Conservation (phyloP, 2,329 filamentous ascomycete species). For the Hymenoscyphus salicellus region DNA sequence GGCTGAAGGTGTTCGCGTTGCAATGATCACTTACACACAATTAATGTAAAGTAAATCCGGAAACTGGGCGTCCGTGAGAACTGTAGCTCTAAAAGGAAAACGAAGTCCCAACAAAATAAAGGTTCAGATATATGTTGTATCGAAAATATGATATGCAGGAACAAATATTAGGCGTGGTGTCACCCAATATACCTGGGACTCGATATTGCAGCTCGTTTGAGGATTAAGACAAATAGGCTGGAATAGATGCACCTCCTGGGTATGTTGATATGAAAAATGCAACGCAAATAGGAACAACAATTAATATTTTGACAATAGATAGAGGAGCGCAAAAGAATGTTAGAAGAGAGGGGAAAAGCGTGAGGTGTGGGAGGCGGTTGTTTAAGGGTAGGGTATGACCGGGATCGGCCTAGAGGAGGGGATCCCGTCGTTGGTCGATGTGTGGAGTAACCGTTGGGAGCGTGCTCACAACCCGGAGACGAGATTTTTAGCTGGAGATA, state of each 20-base stretch:
- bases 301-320: conserved; percentile 20
- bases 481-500: conserved; percentile 21
- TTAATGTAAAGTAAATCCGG: conserved; percentile 16
- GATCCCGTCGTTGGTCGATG: conserved; percentile 12
- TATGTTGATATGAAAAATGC: conserved; percentile 24
- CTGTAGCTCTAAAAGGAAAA: conserved; percentile 24
- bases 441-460: conserved; percentile 25
- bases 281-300: conserved; percentile 19
- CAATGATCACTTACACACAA: conserved; percentile 19
- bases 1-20: conserved; percentile 1
- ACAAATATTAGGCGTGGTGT: conserved; percentile 20
- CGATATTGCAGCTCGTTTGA: conserved; percentile 24
- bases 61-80: conserved; percentile 28
- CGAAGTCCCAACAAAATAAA: conserved; percentile 13
- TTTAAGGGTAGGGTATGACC: conserved; percentile 21
- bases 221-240: conserved; percentile 19
- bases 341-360: conserved; percentile 18
- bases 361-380: conserved; percentile 17
- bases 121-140: conserved; percentile 9
- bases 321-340: conserved; percentile 12
- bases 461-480: conserved; percentile 25
- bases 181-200: conserved; percentile 25
- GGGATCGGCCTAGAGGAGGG: conserved; percentile 18
- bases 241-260: conserved; percentile 31
- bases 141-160: conserved; percentile 12